A percentile compares a stretch with the other conserved stretches of the same genome.
Evolutionary conservation across 257 asterid genomes (phyloP).

Genomic region (Ajuga chamaepitys): DNA sequence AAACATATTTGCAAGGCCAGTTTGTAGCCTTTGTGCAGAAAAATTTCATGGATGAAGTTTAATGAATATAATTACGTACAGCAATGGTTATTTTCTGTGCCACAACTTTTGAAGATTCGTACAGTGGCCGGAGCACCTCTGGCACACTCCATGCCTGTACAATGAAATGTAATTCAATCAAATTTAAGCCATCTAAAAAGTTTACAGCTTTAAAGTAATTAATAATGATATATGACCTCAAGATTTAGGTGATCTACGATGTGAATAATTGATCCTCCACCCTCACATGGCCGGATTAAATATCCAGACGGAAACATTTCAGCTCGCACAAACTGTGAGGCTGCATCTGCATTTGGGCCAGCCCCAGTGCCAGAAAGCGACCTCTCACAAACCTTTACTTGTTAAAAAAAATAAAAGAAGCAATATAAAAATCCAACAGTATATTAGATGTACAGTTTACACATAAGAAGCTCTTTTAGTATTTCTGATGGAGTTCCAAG

Average conservation of each 20-base stretch:
- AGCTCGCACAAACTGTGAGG: constrained; percentile 83
- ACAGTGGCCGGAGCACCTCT: constrained; percentile 92
- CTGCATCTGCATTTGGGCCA: constrained; percentile 63
- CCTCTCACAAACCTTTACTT: constrained; percentile 74
- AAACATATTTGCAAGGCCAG: background rate
- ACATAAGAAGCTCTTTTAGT: background rate
- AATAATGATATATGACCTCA: constrained; percentile 41
- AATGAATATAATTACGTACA: constrained; percentile 33
- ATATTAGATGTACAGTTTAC: too few species aligned
- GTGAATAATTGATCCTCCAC: constrained; percentile 97
- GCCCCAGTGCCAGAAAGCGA: constrained; percentile 94
- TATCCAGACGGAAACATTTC: constrained; percentile 93
- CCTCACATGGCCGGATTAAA: constrained; percentile 85
- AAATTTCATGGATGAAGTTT: background rate
- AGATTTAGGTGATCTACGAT: constrained; percentile 88
- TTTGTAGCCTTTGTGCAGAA: background rate
- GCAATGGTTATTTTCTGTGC: constrained; percentile 90
- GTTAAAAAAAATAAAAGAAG: constrained; percentile 15
- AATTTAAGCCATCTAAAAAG: background rate
- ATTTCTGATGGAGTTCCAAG: background rate
- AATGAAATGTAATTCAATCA: background rate
- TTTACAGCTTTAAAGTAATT: background rate
- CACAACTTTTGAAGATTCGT: constrained; percentile 80
- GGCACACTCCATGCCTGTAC: constrained; percentile 95
- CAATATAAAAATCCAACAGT: constrained; percentile 10